These are phyloP conservation scores for Penicillium cinerascens DNA, from an alignment of 495 filamentous ascomycete species.

Conservation along the genomic window DNA sequence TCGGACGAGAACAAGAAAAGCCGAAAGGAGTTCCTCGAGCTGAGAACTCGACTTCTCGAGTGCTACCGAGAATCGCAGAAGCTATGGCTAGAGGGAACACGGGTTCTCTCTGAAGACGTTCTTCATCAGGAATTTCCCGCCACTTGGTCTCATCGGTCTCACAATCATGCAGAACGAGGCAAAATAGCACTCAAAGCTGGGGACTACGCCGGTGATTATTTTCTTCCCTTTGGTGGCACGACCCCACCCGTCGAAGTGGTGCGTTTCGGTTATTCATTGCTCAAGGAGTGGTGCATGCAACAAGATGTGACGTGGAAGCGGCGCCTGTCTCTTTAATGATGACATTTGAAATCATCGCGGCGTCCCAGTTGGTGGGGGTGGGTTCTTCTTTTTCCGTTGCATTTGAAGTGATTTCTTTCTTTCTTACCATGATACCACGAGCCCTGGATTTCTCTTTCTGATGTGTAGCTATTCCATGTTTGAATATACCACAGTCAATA, in stretches of 20 bases:
- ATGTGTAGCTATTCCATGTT: constrained; percentile 18
- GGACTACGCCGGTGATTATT: constrained; percentile 42
- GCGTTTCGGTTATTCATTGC: constrained; percentile 40
- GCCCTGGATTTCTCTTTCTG: constrained; percentile 22
- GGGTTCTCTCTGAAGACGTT: constrained; percentile 41
- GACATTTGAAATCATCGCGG: background rate
- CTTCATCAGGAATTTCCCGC: constrained; percentile 41
- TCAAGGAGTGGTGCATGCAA: constrained; percentile 46
- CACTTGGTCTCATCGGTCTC: constrained; percentile 44
- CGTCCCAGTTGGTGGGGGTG: constrained; percentile 7
- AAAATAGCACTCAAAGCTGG: constrained; percentile 30
- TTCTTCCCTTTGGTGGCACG: constrained; percentile 39
- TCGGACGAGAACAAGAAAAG: constrained; percentile 35
- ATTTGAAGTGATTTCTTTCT: constrained; percentile 16
- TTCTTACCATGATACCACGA: constrained; percentile 39
- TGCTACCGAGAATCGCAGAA: constrained; percentile 39
- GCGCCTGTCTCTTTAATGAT: constrained; percentile 28
- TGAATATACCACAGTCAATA: constrained; percentile 19
- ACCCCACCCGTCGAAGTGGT: constrained; percentile 46
- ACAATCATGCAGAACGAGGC: constrained; percentile 37
- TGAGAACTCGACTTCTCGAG: constrained; percentile 40
- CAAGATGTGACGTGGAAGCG: constrained; percentile 43
- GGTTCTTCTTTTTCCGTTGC: constrained; percentile 3
- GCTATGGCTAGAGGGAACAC: constrained; percentile 45
- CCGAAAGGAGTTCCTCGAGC: constrained; percentile 37